Conservation (phyloP, 257 asterid genomes). For the Salvia rosmarinus region DNA sequence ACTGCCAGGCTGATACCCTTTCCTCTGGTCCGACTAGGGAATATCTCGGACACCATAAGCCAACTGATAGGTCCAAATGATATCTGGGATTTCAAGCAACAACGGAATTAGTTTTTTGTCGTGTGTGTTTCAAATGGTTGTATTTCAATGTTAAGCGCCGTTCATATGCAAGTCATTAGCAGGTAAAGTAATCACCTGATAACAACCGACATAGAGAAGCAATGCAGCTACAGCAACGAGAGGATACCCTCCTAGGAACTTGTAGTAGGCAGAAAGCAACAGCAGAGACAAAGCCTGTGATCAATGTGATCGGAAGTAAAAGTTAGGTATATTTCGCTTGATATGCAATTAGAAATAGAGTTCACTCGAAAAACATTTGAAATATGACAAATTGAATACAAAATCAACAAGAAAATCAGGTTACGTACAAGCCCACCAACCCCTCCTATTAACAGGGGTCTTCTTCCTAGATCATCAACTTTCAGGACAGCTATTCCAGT, state of each 20-base stretch:
- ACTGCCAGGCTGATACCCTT: constrained; percentile 98
- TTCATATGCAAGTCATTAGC: constrained; percentile 18
- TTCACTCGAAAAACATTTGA: constrained; percentile 9
- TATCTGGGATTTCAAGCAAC: constrained; percentile 51
- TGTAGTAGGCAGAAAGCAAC: constrained; percentile 95
- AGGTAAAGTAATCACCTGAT: constrained; percentile 63
- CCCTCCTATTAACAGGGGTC: constrained; percentile 88
- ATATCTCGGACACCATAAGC: constrained; percentile 99
- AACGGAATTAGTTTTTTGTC: neutral
- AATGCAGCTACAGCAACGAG: constrained; percentile 88
- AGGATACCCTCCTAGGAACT: constrained; percentile 81
- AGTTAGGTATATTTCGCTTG: neutral
- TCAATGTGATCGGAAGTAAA: constrained; percentile 24
- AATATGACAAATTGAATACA: neutral
- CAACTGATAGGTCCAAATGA: constrained; percentile 99
- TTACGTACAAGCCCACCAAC: constrained; percentile 85
- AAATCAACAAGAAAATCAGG: constrained; percentile 13
- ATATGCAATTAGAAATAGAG: neutral
- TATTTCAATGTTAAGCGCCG: neutral
- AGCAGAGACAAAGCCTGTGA: constrained; percentile 81
- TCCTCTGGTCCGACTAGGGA: constrained; percentile 94
- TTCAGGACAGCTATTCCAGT: constrained; percentile 94
- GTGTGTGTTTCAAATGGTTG: neutral
- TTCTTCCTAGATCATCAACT: constrained; percentile 95
- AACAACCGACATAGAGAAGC: constrained; percentile 95